These are phyloP conservation scores for Beta vulgaris DNA, from an alignment of 148 eudicot species.

Conservation along the genomic window DNA sequence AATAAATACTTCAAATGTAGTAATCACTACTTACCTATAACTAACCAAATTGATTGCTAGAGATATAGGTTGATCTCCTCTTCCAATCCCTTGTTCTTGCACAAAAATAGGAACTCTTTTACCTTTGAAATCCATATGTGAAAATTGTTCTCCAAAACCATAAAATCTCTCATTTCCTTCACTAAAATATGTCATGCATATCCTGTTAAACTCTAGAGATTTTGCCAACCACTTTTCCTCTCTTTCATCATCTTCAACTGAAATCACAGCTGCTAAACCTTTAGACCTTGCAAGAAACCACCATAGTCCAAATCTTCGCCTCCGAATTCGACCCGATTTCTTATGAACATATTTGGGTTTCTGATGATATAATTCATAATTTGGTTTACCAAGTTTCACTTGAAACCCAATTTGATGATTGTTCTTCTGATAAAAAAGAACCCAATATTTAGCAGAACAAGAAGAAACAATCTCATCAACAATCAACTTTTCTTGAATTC, in stretches of 20 bases:
- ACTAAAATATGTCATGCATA: slow-evolving; percentile 70
- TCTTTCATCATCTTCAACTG: slow-evolving; percentile 38
- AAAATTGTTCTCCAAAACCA: slow-evolving; percentile 98
- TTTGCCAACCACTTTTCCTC: slow-evolving; percentile 28
- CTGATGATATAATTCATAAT: slow-evolving; percentile 24
- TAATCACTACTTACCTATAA: slow-evolving; percentile 58
- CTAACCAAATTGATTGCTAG: slow-evolving; percentile 89
- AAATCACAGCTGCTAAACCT: slow-evolving; percentile 36
- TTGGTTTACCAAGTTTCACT: slow-evolving; percentile 67
- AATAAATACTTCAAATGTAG: too few species aligned
- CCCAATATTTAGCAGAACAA: slow-evolving; percentile 58
- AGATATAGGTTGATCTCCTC: slow-evolving; percentile 99
- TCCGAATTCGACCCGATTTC: slow-evolving; percentile 34
- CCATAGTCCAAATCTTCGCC: slow-evolving; percentile 29
- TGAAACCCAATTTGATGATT: slow-evolving; percentile 67
- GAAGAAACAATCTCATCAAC: slow-evolving; percentile 28
- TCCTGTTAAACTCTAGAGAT: slow-evolving; percentile 49
- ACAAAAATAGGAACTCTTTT: slow-evolving; percentile 93
- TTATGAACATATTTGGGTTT: slow-evolving; percentile 15
- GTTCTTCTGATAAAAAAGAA: slow-evolving; percentile 68
- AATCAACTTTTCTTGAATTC: slow-evolving; percentile 14
- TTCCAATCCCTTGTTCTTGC: slow-evolving; percentile 98
- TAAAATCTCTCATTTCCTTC: slow-evolving; percentile 74
- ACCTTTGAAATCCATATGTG: slow-evolving; percentile 92
- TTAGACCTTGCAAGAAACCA: slow-evolving; percentile 33